Evolutionary conservation across 495 filamentous ascomycete species (phyloP).

Genomic region (Neurospora discreta): DNA sequence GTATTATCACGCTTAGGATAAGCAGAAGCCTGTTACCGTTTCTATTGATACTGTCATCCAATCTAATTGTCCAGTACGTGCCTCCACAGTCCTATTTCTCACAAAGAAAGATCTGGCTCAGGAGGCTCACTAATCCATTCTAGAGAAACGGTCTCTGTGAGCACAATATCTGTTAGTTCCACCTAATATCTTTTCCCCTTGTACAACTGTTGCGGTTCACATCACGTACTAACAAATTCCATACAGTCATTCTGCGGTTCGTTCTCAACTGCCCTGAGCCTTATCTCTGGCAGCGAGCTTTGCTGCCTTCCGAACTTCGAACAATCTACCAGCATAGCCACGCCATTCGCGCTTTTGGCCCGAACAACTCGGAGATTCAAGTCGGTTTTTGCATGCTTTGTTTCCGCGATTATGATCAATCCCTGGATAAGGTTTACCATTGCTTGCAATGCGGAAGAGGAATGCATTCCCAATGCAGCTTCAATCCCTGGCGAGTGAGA

Average conservation of each 20-base stretch:
- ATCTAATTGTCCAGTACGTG: not conserved
- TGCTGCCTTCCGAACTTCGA: not conserved
- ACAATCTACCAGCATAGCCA: not conserved
- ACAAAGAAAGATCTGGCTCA: not conserved
- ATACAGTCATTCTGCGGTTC: not conserved
- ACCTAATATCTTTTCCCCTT: not conserved
- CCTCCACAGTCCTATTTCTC: not conserved
- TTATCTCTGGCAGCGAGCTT: not conserved
- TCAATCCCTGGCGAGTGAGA: not conserved
- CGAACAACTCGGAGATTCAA: not conserved
- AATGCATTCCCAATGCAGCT: not conserved
- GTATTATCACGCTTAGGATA: rapidly evolving
- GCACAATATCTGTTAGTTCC: not conserved
- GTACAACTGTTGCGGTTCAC: not conserved
- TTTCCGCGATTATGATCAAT: too few relatives aligned
- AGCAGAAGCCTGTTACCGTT: not conserved
- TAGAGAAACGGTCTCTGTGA: not conserved
- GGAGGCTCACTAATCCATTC: not conserved
- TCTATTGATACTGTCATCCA: not conserved
- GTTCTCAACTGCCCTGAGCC: not conserved
- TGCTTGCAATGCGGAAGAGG: not conserved
- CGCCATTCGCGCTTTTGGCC: not conserved
- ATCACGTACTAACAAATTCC: not conserved
- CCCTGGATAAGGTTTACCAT: too few relatives aligned
- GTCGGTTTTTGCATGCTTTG: not conserved